Percentiles rank a stretch among this genome's conserved stretches.
Evolutionary conservation across 2,329 filamentous ascomycete species (phyloP).

Genomic region (Penicillium sp.): DNA sequence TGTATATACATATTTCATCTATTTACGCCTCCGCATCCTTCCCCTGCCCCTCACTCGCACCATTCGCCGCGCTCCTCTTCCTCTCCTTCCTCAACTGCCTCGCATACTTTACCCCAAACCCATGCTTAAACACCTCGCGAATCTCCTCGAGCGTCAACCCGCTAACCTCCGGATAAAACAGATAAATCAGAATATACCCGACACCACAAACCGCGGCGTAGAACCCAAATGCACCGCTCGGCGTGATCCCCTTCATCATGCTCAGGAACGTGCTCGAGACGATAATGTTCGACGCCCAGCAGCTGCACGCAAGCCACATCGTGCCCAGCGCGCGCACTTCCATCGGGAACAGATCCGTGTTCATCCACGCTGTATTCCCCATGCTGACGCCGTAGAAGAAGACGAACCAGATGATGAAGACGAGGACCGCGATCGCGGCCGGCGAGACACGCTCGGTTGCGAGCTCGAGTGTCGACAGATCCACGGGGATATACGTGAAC

Average conservation of each 20-base stretch:
- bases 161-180: neutral
- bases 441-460: slow-evolving; percentile 33
- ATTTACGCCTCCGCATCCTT: no score
- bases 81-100: neutral
- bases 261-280: slow-evolving; percentile 18
- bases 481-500: slow-evolving; percentile 55
- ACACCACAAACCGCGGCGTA: slow-evolving; percentile 55
- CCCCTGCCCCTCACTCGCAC: no score
- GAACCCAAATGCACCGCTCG: slow-evolving; percentile 57
- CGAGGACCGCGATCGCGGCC: slow-evolving; percentile 45
- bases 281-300: slow-evolving; percentile 30
- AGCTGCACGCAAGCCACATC: slow-evolving; percentile 46
- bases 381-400: slow-evolving; percentile 53
- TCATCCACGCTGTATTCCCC: slow-evolving; percentile 55
- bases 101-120: neutral
- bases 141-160: neutral
- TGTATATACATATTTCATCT: no score
- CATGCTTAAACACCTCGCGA: neutral
- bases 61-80: no score
- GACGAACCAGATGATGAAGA: slow-evolving; percentile 51
- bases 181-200: neutral
- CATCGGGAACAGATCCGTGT: slow-evolving; percentile 53
- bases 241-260: slow-evolving; percentile 56
- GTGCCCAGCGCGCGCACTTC: slow-evolving; percentile 56
- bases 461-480: slow-evolving; percentile 42